Evolutionary conservation across 345 rosid species (phyloP).

Genomic region (Citrus medica): DNA sequence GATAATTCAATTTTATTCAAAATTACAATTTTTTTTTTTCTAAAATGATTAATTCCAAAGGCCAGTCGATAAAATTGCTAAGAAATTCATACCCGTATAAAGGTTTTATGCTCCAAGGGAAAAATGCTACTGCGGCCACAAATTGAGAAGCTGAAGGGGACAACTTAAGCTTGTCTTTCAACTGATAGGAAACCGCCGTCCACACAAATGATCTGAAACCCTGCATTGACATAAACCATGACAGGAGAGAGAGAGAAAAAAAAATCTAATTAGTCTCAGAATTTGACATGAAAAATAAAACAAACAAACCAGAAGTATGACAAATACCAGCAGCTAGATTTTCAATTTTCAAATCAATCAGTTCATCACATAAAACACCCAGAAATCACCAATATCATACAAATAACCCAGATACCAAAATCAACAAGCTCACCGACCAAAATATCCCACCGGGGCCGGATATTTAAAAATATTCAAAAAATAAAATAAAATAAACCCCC

Average conservation of each 20-base stretch:
- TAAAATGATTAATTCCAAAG: background rate
- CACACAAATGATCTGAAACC: conserved; percentile 98
- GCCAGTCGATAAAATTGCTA: conserved; percentile 1
- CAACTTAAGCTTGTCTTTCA: conserved; percentile 80
- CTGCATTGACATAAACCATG: conserved; percentile 33
- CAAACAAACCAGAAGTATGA: background rate
- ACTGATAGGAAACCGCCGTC: conserved; percentile 97
- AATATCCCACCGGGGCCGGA: background rate
- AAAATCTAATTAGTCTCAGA: background rate
- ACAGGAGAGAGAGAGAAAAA: background rate
- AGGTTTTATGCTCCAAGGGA: conserved; percentile 98
- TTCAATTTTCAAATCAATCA: background rate
- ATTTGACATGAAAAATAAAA: background rate
- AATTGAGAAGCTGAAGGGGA: conserved; percentile 97
- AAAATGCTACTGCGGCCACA: conserved; percentile 72
- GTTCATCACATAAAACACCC: background rate
- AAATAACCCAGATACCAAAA: background rate
- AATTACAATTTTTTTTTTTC: background rate
- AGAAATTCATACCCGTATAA: conserved; percentile 70
- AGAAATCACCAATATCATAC: background rate
- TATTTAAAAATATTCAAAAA: background rate
- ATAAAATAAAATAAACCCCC: no score
- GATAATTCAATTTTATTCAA: background rate
- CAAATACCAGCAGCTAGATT: background rate
- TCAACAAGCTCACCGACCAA: background rate